Evolutionary conservation across 805 yeast genomes (phyloP).

Genomic region (Dipodascus albidus): DNA sequence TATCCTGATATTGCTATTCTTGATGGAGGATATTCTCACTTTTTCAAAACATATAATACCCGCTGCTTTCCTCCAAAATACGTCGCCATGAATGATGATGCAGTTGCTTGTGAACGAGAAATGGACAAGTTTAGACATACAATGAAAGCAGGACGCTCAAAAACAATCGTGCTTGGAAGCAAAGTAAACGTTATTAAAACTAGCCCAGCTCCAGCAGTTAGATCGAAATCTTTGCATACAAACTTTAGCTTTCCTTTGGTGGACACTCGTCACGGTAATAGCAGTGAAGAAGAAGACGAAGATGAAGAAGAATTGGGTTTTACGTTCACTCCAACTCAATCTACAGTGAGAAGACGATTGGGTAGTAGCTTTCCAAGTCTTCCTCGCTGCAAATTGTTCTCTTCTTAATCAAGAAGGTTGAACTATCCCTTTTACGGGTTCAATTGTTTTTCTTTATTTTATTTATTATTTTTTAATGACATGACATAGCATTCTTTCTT

Average conservation of each 20-base stretch:
- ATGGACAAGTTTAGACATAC: slow-evolving; percentile 40
- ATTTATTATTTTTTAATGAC: not conserved
- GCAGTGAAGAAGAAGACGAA: not conserved
- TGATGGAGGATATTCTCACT: slow-evolving; percentile 83
- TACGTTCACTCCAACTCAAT: not conserved
- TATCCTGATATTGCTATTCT: slow-evolving; percentile 85
- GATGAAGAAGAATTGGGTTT: not conserved
- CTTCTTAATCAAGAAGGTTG: not conserved
- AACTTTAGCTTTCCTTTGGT: not conserved
- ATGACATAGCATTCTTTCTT: not conserved
- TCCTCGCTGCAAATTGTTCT: not conserved
- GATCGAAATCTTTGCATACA: not conserved
- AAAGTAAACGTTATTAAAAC: not conserved
- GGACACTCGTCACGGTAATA: not conserved
- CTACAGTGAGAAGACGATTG: not conserved
- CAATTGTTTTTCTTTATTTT: not conserved
- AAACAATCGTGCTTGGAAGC: not conserved
- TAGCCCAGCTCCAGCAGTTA: not conserved
- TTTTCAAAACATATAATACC: slow-evolving; percentile 45
- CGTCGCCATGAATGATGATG: slow-evolving; percentile 71
- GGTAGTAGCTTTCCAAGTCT: not conserved
- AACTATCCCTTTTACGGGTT: not conserved
- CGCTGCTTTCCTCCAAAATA: slow-evolving; percentile 71
- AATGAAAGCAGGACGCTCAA: slow-evolving; percentile 20
- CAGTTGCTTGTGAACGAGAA: slow-evolving; percentile 40